Evolutionary conservation across 2,329 filamentous ascomycete genomes (phyloP).

Genomic region (Juglanconis juglandina): DNA sequence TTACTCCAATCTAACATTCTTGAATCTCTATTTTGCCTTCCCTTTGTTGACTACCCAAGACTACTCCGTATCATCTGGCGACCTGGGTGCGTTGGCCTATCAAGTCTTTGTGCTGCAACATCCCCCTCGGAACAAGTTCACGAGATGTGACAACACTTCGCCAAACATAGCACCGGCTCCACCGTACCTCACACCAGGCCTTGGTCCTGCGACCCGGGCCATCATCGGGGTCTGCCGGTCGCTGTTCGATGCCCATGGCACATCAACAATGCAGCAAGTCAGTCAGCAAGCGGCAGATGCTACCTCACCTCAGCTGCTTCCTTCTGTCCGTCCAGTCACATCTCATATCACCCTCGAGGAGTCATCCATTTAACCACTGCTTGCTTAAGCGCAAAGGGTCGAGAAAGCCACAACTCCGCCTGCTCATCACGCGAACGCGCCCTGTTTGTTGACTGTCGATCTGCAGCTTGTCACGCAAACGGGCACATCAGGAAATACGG

Average conservation of each 20-base stretch:
- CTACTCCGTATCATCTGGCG: too few species aligned
- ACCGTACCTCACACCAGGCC: too few species aligned
- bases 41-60: too few species aligned
- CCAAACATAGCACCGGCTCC: too few species aligned
- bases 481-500: not conserved
- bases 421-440: not conserved
- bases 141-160: too few species aligned
- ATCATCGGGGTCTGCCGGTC: too few species aligned
- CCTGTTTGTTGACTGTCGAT: not conserved
- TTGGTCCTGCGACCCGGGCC: not conserved
- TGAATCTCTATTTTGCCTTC: too few species aligned
- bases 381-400: not conserved
- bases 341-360: not conserved
- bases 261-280: not conserved
- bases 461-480: not conserved
- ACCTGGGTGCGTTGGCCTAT: too few species aligned
- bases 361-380: not conserved
- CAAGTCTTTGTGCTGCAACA: too few species aligned
- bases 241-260: not conserved
- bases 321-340: not conserved
- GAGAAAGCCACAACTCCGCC: not conserved
- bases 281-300: not conserved
- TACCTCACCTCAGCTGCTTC: not conserved
- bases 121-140: too few species aligned
- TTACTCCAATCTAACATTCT: too few species aligned